phyloP scores from a whole-genome alignment of 345 rosid species.

The Garcia nutans region DNA sequence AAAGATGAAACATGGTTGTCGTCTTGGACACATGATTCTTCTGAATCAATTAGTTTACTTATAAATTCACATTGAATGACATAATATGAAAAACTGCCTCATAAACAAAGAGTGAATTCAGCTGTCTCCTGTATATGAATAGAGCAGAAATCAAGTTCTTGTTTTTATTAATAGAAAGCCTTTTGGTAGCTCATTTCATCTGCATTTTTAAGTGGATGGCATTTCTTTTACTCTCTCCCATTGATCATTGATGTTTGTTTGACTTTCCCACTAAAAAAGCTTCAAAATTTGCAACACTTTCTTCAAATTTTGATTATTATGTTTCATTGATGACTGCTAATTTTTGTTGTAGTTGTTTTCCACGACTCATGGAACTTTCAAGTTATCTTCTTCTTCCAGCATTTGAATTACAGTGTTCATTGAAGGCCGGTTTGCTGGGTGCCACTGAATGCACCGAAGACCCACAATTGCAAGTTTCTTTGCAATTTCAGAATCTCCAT shows the following conservation, averaged over 20 bases:
- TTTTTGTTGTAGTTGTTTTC: background rate
- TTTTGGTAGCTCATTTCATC: too few species aligned
- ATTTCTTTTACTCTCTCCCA: too few species aligned
- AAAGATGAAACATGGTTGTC: slow-evolving; percentile 16
- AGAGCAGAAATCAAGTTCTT: background rate
- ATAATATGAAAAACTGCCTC: too few species aligned
- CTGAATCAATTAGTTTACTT: slow-evolving; percentile 18
- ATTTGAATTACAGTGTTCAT: slow-evolving; percentile 12
- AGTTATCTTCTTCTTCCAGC: slow-evolving; percentile 4
- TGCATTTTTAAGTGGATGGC: too few species aligned
- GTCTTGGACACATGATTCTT: background rate
- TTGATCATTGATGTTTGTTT: too few species aligned
- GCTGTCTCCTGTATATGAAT: background rate
- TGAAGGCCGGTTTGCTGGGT: slow-evolving; percentile 1
- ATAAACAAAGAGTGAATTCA: background rate
- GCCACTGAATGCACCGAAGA: slow-evolving; percentile 12
- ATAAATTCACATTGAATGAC: slow-evolving; percentile 6
- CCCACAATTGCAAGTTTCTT: slow-evolving; percentile 14
- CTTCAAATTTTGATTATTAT: background rate
- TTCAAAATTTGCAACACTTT: too few species aligned
- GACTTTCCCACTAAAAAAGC: too few species aligned
- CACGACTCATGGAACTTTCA: background rate
- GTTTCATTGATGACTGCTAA: background rate
- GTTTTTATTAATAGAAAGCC: too few species aligned
- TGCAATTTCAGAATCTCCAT: background rate